These are phyloP conservation scores for Macadamia tetraphylla DNA, from an alignment of 164 flowering plant genomes.

Conservation along the genomic window DNA sequence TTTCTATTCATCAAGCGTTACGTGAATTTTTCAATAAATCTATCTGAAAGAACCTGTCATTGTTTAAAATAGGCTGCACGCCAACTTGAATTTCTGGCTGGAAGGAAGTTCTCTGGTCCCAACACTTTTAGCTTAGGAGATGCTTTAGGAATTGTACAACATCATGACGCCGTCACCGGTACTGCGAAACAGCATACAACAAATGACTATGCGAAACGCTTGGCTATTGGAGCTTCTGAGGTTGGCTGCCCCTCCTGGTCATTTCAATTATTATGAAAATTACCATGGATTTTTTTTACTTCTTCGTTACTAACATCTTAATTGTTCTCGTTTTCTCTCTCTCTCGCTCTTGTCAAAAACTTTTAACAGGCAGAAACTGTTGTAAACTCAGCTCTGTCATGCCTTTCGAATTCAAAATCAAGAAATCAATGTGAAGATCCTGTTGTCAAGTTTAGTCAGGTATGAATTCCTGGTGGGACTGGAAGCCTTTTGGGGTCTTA, in stretches of 20 bases:
- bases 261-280: background rate
- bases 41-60: slow-evolving; percentile 7
- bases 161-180: slow-evolving; percentile 89
- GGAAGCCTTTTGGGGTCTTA: too few relatives aligned
- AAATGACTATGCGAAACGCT: slow-evolving; percentile 77
- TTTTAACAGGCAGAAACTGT: slow-evolving; percentile 51
- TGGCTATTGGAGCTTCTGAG: slow-evolving; percentile 73
- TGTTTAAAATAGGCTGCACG: slow-evolving; percentile 62
- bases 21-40: background rate
- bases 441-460: slow-evolving; percentile 50
- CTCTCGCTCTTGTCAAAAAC: background rate
- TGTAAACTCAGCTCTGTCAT: slow-evolving; percentile 56
- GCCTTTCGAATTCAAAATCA: slow-evolving; percentile 36
- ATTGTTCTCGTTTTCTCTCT: background rate
- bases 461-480: slow-evolving; percentile 7
- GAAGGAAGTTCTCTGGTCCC: slow-evolving; percentile 51
- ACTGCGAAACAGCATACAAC: slow-evolving; percentile 90
- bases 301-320: background rate
- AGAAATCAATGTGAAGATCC: slow-evolving; percentile 31
- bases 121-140: slow-evolving; percentile 63
- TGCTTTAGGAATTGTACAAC: slow-evolving; percentile 84
- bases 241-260: slow-evolving; percentile 23
- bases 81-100: slow-evolving; percentile 75
- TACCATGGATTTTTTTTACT: background rate
- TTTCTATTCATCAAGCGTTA: background rate